Conservation (phyloP, 2,329 filamentous ascomycete species). For the Fusarium fujikuroi region DNA sequence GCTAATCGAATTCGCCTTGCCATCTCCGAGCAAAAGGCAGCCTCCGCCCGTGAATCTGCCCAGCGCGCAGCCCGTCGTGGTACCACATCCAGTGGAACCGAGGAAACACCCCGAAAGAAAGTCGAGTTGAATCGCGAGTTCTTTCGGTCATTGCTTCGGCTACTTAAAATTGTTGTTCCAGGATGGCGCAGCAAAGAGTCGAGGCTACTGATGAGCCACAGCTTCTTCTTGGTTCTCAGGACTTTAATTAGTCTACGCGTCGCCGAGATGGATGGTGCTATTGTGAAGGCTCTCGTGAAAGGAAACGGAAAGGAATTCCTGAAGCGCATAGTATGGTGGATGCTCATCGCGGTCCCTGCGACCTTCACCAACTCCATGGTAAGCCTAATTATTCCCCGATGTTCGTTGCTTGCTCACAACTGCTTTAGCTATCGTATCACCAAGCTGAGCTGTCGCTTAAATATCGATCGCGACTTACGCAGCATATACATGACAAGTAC, state of each 20-base stretch:
- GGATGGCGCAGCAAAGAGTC: constrained; percentile 91
- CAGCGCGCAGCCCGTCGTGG: constrained; percentile 59
- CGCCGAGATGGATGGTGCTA: constrained; percentile 90
- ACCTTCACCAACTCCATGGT: constrained; percentile 99
- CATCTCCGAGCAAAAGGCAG: constrained; percentile 91
- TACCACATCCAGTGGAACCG: constrained; percentile 56
- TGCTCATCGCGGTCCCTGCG: constrained; percentile 93
- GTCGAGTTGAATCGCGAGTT: constrained; percentile 92
- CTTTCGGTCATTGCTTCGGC: constrained; percentile 76
- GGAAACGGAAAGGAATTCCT: constrained; percentile 92
- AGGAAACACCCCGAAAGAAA: constrained; percentile 71
- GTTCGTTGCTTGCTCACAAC: constrained; percentile 11
- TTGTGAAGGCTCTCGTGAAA: constrained; percentile 92
- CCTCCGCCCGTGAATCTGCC: constrained; percentile 74
- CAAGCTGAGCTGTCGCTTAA: constrained; percentile 94
- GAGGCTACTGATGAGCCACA: constrained; percentile 87
- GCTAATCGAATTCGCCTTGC: constrained; percentile 90
- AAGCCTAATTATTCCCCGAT: constrained; percentile 45
- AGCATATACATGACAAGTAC: constrained; percentile 94
- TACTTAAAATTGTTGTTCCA: constrained; percentile 89
- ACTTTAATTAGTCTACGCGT: constrained; percentile 96
- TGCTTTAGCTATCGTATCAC: constrained; percentile 86
- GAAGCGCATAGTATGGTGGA: constrained; percentile 94
- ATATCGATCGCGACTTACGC: constrained; percentile 93
- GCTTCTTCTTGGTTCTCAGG: constrained; percentile 88